Conservation (phyloP, 345 rosid species). For the Bruguiera gymnorhiza region DNA sequence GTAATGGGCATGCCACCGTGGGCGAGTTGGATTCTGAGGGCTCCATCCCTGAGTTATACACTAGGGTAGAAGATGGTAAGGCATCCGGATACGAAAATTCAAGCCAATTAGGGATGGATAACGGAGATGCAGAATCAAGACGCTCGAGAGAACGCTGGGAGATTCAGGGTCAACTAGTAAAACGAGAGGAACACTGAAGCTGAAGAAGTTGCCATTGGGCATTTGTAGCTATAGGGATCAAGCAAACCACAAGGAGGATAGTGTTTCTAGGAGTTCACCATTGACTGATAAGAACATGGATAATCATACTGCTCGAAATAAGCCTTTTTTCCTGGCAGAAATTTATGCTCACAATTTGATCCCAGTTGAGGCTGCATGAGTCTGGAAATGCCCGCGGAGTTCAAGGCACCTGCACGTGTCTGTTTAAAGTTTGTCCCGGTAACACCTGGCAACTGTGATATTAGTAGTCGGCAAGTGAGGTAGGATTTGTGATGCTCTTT, state of each 20-base stretch:
- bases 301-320: slow-evolving; percentile 28
- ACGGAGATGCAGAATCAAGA: slow-evolving; percentile 43
- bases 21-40: slow-evolving; percentile 63
- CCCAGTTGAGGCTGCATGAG: slow-evolving; percentile 42
- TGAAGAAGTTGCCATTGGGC: slow-evolving; percentile 69
- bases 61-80: slow-evolving; percentile 32
- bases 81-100: slow-evolving; percentile 26
- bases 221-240: slow-evolving; percentile 57
- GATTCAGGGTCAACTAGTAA: slow-evolving; percentile 42
- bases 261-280: slow-evolving; percentile 30
- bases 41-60: slow-evolving; percentile 39
- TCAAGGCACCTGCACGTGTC: slow-evolving; percentile 51
- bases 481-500: slow-evolving; percentile 22
- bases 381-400: slow-evolving; percentile 73
- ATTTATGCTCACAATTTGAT: slow-evolving; percentile 43
- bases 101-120: slow-evolving; percentile 28
- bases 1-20: slow-evolving; percentile 41
- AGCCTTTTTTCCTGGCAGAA: slow-evolving; percentile 39
- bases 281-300: slow-evolving; percentile 41
- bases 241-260: slow-evolving; percentile 48
- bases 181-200: slow-evolving; percentile 79
- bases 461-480: slow-evolving; percentile 12
- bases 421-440: slow-evolving; percentile 5
- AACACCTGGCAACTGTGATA: slow-evolving; percentile 22
- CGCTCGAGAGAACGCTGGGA: slow-evolving; percentile 36